Base-by-base conservation (phyloP, 768 basidiomycete species). In the Boletus vermiculosoides region DNA sequence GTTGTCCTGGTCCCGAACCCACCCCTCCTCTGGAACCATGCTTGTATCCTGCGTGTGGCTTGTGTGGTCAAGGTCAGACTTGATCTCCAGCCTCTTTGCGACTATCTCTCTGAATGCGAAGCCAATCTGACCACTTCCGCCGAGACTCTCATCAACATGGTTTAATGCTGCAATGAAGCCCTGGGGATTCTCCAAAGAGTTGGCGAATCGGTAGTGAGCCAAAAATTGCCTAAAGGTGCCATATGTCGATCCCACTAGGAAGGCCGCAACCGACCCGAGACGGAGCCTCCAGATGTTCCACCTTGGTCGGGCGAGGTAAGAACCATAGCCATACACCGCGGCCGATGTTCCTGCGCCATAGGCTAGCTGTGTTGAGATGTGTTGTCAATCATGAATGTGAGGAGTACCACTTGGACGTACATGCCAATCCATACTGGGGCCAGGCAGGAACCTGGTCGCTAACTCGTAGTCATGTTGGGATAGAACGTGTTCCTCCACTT, bases 361-460 rank as follows among this genome's bases (percentile, higher is more conserved):
- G 10, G 40, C 58, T 22, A 58, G 28, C 64, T 67, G 56, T 54
- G 34, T 57, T 50, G 34, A 47, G 44, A 50, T 25, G 42, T 13
- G 25, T 16, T 22, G 41, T 66, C 31, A 58, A 28, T 28, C n/a
- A 41, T 49, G 55, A 39, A 45, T n/a, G n/a, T 36, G 44, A 30
- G 52, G 22, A 22, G 47, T 28, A 23, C 18, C 8, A 31, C 36
- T 8, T 10, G 18, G 52, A 49, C 54, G 45, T 49, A 80, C 77
- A 55, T 77, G 75, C 59, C 72, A 75, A 58, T 80, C 75, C 33
- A 76, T 68, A 73, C 80, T 61, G 73, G 66, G 62, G 39, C 77
- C 78, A 37, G 85, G 79, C 28, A 85, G 69, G 73, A 87, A 88
- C 28, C 66, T 66, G 55, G 76, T 65, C 5, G 85, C 81, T 12